Evolutionary conservation across 2,329 filamentous ascomycete genomes (phyloP).

Genomic region (Bipolaris bicolor): DNA sequence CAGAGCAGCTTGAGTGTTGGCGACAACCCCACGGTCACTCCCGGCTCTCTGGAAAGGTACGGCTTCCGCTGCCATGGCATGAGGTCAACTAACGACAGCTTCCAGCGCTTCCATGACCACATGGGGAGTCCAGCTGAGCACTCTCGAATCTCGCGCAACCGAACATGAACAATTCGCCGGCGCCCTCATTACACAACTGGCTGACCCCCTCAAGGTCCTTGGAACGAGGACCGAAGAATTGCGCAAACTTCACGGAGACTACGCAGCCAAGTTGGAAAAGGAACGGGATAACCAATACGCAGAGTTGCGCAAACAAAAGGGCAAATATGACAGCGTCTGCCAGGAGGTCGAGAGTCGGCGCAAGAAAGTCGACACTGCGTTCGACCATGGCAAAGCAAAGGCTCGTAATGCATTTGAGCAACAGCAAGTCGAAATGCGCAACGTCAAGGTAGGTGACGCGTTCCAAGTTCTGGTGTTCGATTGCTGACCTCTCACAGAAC

Average conservation of each 20-base stretch:
- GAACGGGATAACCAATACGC: conserved; percentile 84
- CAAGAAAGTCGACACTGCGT: conserved; percentile 94
- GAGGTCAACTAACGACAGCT: conserved; percentile 10
- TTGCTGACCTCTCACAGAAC: conserved; percentile 62
- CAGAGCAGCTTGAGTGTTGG: conserved; percentile 87
- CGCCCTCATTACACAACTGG: conserved; percentile 79
- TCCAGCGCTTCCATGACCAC: conserved; percentile 93
- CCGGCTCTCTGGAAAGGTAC: conserved; percentile 89
- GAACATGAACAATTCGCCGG: conserved; percentile 87
- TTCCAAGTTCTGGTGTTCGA: not conserved
- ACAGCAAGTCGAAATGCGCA: conserved; percentile 93
- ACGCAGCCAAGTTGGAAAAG: conserved; percentile 84
- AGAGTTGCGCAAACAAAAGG: conserved; percentile 88
- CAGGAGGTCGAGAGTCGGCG: conserved; percentile 93
- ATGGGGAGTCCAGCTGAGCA: conserved; percentile 92
- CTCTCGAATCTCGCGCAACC: conserved; percentile 82
- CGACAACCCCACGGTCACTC: conserved; percentile 89
- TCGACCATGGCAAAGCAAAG: conserved; percentile 84
- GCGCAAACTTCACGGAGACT: conserved; percentile 88
- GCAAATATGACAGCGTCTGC: conserved; percentile 89
- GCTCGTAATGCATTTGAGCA: conserved; percentile 91
- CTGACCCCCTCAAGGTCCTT: conserved; percentile 82
- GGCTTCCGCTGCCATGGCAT: conserved; percentile 10
- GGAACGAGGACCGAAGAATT: conserved; percentile 83
- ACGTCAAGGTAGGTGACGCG: conserved; percentile 67